Base-by-base conservation (phyloP, 1,284 basidiomycete genomes). In the Cutaneotrichosporon sp. region DNA sequence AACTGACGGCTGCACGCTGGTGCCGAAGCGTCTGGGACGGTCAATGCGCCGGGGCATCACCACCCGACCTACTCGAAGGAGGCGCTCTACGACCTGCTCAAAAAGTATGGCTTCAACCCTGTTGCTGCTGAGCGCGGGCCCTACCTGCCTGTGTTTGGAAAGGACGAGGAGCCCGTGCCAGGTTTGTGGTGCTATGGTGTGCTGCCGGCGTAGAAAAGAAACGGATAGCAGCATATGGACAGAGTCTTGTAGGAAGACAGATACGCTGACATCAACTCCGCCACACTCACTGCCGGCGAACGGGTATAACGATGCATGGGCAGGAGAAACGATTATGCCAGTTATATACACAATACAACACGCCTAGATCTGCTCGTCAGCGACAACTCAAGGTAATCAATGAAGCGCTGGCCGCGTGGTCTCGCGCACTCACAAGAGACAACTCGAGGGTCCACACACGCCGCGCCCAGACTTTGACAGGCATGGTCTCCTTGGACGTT, bases 401-500 rank as follows among this genome's bases (percentile, higher is more conserved):
- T 22, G 12, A 8, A 26, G 3, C 11, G 29, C 29, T 31, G 29
- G 29, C 14, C 29, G 29, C 10, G 10, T 31, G 29, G 10, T 31
- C 29, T 9, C 25, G 16, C 5, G 14, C 24, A 82, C 87, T 64
- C 65, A 96, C 90, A 80, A 97, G 77, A 75, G 90, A 93, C 59
- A 97, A 81, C 78, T 98, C 94, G 49, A 98, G 78, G 6, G 94
- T 98, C 94, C 94, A 98, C n/a, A 98, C 93, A 53, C 96, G 80
- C 55, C 94, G 82, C 22, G 93, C 91, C 93, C 96, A 98, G 39
- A 98, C 81, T 75, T 93, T 94, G 65, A 92, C 81, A 14, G 70
- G 76, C 61, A 80, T 79, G 17, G 55, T 65, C 64, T 84, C 79
- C 76, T 19, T 78, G 77, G 12, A 64, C 56, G 51, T 53, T 17